These are phyloP conservation scores for Uncinocarpus reesii DNA, from an alignment of 2,329 filamentous ascomycete species.

Conservation along the genomic window DNA sequence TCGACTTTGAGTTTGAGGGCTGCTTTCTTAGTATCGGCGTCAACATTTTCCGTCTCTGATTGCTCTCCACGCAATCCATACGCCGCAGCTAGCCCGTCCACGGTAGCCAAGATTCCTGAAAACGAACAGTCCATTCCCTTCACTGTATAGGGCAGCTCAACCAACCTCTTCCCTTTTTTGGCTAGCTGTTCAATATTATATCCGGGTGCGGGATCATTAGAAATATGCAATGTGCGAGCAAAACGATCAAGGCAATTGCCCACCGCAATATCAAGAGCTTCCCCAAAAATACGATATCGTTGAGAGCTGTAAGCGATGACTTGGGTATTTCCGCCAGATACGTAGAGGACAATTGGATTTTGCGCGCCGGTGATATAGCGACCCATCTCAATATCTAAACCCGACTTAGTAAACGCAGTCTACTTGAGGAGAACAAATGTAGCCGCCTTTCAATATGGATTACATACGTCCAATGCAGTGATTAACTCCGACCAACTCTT, in stretches of 20 bases:
- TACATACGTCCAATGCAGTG: conserved; percentile 77
- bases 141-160: conserved; percentile 89
- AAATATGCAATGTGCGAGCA: conserved; percentile 78
- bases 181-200: conserved; percentile 98
- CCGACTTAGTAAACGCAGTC: background rate
- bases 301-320: conserved; percentile 94
- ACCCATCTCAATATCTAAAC: conserved; percentile 85
- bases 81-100: conserved; percentile 65
- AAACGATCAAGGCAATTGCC: conserved; percentile 97
- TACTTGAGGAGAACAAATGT: background rate
- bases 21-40: conserved; percentile 43
- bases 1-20: conserved; percentile 3
- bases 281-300: conserved; percentile 93
- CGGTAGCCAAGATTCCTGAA: conserved; percentile 74
- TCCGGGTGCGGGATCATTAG: conserved; percentile 90
- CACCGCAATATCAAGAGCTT: conserved; percentile 93
- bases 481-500: conserved; percentile 87
- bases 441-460: background rate
- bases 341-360: conserved; percentile 92
- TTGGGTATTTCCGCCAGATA: conserved; percentile 92
- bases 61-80: conserved; percentile 29
- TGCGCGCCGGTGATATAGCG: conserved; percentile 78
- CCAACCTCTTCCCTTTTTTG: conserved; percentile 56
- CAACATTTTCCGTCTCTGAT: background rate
- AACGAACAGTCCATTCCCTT: conserved; percentile 99